phyloP scores from a whole-genome alignment of 73 alveolate genomes.

The Halteria grandinella region DNA sequence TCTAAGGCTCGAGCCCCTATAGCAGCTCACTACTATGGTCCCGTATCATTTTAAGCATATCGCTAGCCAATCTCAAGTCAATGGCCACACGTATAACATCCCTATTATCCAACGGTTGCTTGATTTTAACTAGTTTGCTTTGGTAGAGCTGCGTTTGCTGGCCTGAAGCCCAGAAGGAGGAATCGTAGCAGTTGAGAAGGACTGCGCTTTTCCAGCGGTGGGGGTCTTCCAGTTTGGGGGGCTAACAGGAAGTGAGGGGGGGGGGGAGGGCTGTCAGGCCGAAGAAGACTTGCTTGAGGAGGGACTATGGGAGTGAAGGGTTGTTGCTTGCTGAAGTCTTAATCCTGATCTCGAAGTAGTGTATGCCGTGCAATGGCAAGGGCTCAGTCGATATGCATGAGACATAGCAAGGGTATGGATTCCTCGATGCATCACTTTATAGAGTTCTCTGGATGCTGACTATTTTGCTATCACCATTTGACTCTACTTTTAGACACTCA shows the following conservation, averaged over 20 bases:
- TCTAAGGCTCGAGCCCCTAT: no score
- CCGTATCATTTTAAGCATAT: conserved; percentile 52
- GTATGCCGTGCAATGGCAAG: conserved; percentile 65
- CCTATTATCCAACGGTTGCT: conserved; percentile 33
- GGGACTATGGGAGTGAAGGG: neutral
- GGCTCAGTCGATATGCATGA: conserved; percentile 52
- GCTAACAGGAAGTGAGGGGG: no score
- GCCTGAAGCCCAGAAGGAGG: conserved; percentile 58
- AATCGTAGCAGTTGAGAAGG: conserved; percentile 46
- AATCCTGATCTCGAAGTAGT: conserved; percentile 54
- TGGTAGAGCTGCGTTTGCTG: conserved; percentile 16
- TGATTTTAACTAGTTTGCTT: conserved; percentile 37
- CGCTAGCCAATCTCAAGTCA: conserved; percentile 63
- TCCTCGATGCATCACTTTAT: no score
- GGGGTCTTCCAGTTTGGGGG: conserved; percentile 48
- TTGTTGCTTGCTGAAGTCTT: neutral
- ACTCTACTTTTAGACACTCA: no score
- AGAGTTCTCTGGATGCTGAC: no score
- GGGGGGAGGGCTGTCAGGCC: conserved; percentile 44
- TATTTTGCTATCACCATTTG: no score
- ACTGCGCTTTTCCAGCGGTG: conserved; percentile 46
- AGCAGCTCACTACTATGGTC: no score
- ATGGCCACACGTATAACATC: conserved; percentile 64
- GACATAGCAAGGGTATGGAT: conserved; percentile 6
- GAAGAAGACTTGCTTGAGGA: conserved; percentile 27